These are phyloP conservation scores for Cutaneotrichosporon arboriforme DNA, from an alignment of 1,284 basidiomycete genomes.

Conservation along the genomic window DNA sequence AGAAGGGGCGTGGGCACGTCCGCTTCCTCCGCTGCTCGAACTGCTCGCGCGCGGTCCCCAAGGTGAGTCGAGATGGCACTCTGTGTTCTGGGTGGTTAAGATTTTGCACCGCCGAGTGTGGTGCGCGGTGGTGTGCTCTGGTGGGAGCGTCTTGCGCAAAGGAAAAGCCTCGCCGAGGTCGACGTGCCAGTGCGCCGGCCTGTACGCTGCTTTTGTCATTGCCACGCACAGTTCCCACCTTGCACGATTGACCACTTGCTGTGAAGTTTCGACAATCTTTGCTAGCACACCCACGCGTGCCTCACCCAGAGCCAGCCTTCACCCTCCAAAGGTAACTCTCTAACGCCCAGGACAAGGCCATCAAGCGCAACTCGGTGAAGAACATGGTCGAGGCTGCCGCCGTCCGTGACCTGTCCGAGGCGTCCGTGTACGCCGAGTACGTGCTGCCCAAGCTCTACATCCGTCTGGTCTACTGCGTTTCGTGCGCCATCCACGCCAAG, in stretches of 20 bases:
- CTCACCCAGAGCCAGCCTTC: no score
- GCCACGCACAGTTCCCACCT: no score
- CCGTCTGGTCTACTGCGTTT: conserved; percentile 98
- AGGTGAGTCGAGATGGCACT: conserved; percentile 47
- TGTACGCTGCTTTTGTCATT: no score
- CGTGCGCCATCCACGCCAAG: conserved; percentile 99
- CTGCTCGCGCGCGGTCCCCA: conserved; percentile 84
- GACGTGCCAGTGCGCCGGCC: no score
- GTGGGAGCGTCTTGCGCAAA: no score
- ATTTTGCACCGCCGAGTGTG: background rate
- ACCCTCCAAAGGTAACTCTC: no score
- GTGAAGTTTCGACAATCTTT: no score
- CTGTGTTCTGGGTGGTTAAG: background rate
- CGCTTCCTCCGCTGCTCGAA: conserved; percentile 88
- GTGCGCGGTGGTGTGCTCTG: no score
- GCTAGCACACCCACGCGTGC: no score
- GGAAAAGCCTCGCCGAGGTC: no score
- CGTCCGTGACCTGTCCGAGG: conserved; percentile 94
- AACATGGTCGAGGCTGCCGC: conserved; percentile 99
- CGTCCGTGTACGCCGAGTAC: conserved; percentile 94
- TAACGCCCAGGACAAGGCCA: conserved; percentile 80
- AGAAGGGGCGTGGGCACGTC: conserved; percentile 96
- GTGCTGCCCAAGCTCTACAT: conserved; percentile 97
- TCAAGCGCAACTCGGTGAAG: conserved; percentile 99
- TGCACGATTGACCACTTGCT: no score